Conservation (phyloP, 805 yeast genomes). For the Brettanomyces nanus region DNA sequence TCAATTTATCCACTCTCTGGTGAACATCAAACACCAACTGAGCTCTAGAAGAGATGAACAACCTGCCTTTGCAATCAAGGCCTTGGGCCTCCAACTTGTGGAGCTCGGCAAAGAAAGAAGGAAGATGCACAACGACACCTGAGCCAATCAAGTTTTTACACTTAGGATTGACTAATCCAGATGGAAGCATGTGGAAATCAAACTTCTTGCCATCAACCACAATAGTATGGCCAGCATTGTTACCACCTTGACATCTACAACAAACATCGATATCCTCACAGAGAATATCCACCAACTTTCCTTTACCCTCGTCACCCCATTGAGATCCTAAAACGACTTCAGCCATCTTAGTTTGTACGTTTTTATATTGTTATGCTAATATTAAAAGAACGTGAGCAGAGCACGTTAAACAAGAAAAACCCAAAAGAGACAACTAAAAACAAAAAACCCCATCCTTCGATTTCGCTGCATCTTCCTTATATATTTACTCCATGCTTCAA, state of each 20-base stretch:
- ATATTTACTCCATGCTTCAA: too few relatives aligned
- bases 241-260: constrained; percentile 98
- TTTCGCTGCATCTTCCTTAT: too few relatives aligned
- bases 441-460: too few relatives aligned
- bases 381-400: constrained; percentile 4
- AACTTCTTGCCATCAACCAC: constrained; percentile 83
- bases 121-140: constrained; percentile 94
- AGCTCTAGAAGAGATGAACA: constrained; percentile 87
- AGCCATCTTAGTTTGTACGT: constrained; percentile 39
- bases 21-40: constrained; percentile 97
- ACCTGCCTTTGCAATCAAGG: constrained; percentile 60
- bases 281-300: constrained; percentile 88
- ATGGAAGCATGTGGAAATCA: constrained; percentile 98
- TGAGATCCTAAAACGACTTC: constrained; percentile 96
- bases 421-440: background rate
- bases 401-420: constrained; percentile 7
- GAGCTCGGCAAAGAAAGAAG: constrained; percentile 85
- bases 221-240: constrained; percentile 98
- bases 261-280: constrained; percentile 95
- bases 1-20: constrained; percentile 90
- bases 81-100: constrained; percentile 78
- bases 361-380: too few relatives aligned
- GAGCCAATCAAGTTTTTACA: constrained; percentile 88
- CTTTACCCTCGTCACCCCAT: constrained; percentile 99
- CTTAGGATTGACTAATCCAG: constrained; percentile 92